Evolutionary conservation across 2,329 filamentous ascomycete species (phyloP), one percentile per base, ranked within the genome.

Genomic region (Clathrospora elynae): DNA sequence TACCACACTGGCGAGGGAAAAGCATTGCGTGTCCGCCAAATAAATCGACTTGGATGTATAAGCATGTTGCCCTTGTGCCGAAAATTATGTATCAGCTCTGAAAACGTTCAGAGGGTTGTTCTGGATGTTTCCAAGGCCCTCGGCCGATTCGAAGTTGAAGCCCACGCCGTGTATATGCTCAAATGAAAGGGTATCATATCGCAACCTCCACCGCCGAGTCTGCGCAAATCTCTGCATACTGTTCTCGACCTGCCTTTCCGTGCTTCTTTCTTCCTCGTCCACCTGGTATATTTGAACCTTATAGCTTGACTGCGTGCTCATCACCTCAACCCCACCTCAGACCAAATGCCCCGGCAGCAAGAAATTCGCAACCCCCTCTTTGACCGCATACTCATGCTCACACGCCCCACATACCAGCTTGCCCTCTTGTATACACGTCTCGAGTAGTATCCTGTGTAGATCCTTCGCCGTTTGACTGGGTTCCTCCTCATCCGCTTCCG

Each of bases 311-410:
- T 18, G 14, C n/a, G 8, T 19, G 11, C 16, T 19, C 23, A 35
- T 22, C 3, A 20, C 8, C 4, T 11, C 5, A 18, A 16, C 1
- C 24, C 10, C 23, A 8, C 20, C 45, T 75, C 67, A 81, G 22
- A 91, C 93, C 71, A 99, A 74, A 75, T 99, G 93, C 62, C 87
- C 93, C 9, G 93, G 93, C 57, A 99, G 74, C 66, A 99, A 74
- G 64, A 99, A 99, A 72, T 97, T 97, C 46, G 90, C 90, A 70
- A 97, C 96, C 4, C 93, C 93, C 73, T 99, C 92, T 68, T 93
- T 91, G 51, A 99, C 86, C 46, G 84, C 84, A 72, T 97, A 99
- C 75, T 95, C 89, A 68, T 97, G 92, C 33, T 88, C 89, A 67
- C 93, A 99, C 71, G 87, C 88, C 33, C 83, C 90, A 70, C 93